Percentiles rank a stretch among this genome's conserved stretches.
phyloP scores from a whole-genome alignment of 1,284 basidiomycete species.

The Dichomitus squalens region DNA sequence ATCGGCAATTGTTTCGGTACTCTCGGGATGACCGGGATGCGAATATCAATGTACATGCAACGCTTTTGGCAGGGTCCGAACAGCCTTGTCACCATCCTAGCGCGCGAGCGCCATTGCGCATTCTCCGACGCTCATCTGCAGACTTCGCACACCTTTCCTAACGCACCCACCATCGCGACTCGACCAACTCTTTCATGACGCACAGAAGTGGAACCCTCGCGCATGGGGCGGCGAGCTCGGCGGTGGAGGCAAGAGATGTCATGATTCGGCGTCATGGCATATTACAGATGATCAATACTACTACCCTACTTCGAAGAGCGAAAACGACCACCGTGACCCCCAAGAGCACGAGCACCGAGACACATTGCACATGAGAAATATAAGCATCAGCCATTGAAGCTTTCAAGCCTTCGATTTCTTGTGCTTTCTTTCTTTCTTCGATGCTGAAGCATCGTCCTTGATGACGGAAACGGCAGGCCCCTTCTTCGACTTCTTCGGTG shows the following conservation, averaged over 20 bases:
- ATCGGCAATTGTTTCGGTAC: background rate
- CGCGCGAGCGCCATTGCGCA: slow-evolving; percentile 4
- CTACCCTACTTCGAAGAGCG: slow-evolving; percentile 18
- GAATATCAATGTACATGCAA: background rate
- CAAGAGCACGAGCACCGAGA: background rate
- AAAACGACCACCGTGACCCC: background rate
- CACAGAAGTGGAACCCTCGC: background rate
- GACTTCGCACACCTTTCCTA: background rate
- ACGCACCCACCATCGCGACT: background rate
- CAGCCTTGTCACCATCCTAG: background rate
- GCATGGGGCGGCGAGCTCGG: background rate
- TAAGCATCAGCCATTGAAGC: slow-evolving; percentile 2
- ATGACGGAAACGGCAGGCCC: slow-evolving; percentile 15
- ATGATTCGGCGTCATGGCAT: background rate
- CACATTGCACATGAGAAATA: slow-evolving; percentile 9
- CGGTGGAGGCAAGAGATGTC: background rate
- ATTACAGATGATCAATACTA: slow-evolving; percentile 18
- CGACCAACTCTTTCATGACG: background rate
- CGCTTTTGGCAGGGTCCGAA: background rate
- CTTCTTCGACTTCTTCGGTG: slow-evolving; percentile 26
- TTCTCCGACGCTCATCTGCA: slow-evolving; percentile 18
- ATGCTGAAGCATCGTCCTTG: slow-evolving; percentile 10
- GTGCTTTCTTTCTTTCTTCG: slow-evolving; percentile 33
- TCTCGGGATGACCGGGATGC: background rate
- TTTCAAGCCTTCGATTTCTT: slow-evolving; percentile 33